Evolutionary conservation across 176 grass and related monocot species (phyloP).

Genomic region (Ensete glaucum): DNA sequence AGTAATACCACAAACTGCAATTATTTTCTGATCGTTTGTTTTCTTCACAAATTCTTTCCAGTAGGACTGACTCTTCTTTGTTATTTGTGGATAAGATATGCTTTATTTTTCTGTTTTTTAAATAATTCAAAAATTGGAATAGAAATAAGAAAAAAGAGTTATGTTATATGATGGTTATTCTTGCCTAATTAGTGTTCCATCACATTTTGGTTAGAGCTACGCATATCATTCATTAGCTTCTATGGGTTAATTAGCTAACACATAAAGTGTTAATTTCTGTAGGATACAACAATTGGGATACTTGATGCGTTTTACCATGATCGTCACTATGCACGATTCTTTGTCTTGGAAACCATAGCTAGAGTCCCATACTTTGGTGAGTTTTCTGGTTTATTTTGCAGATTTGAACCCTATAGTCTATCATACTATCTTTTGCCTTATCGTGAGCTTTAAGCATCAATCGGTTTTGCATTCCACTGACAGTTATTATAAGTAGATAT

Average conservation of each 20-base stretch:
- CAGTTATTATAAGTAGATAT: neutral
- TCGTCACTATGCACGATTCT: conserved; percentile 79
- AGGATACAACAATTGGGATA: conserved; percentile 58
- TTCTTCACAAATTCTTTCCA: neutral
- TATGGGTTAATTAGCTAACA: conserved; percentile 1
- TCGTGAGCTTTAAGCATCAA: neutral
- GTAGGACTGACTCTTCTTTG: neutral
- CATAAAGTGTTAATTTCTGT: conserved; percentile 15
- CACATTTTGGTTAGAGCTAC: neutral
- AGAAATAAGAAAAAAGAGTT: neutral
- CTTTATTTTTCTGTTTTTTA: neutral
- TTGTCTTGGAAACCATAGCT: conserved; percentile 79
- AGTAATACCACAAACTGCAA: no score
- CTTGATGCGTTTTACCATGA: conserved; percentile 54
- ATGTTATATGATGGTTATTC: neutral
- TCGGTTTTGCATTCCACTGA: neutral
- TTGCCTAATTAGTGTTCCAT: neutral
- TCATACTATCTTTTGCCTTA: neutral
- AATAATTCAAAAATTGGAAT: neutral
- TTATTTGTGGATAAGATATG: neutral
- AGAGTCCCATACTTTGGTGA: conserved; percentile 95
- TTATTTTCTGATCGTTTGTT: neutral
- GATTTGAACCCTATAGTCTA: neutral
- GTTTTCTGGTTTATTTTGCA: conserved; percentile 9
- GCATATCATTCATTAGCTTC: conserved; percentile 6